Conservation (phyloP, 768 basidiomycete genomes). For the Dictyophora rubrovolvata region DNA sequence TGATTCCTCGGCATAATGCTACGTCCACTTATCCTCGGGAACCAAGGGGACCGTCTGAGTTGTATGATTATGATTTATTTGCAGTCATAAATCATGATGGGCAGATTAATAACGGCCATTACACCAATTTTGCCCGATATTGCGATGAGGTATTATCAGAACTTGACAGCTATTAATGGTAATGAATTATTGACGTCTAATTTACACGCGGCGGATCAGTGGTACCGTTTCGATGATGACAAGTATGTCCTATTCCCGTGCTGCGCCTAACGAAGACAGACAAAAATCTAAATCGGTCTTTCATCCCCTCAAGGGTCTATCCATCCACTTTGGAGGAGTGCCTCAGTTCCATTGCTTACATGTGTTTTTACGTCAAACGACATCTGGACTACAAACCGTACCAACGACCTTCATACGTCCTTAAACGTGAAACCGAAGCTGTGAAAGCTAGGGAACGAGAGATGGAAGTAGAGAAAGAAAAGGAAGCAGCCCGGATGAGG, state of each 20-base stretch:
- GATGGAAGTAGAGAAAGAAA: constrained; percentile 37
- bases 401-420: constrained; percentile 56
- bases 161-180: too few species aligned
- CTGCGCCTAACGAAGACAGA: constrained; percentile 3
- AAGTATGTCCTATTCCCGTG: constrained; percentile 42
- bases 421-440: constrained; percentile 55
- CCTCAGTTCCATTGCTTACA: constrained; percentile 71
- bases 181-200: neutral
- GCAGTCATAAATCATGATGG: constrained; percentile 94
- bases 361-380: constrained; percentile 93
- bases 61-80: constrained; percentile 88
- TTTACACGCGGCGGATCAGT: constrained; percentile 33
- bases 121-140: constrained; percentile 78
- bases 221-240: constrained; percentile 93
- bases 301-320: constrained; percentile 45
- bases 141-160: constrained; percentile 61
- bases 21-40: too few species aligned
- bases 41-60: constrained; percentile 53
- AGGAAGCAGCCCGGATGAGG: constrained; percentile 40
- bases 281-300: constrained; percentile 4
- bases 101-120: constrained; percentile 90
- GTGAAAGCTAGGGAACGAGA: constrained; percentile 50
- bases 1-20: neutral
- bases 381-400: constrained; percentile 75
- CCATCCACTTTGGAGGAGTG: constrained; percentile 58